Conservation (phyloP, 2,329 filamentous ascomycete genomes). For the Verticillium alfalfae region DNA sequence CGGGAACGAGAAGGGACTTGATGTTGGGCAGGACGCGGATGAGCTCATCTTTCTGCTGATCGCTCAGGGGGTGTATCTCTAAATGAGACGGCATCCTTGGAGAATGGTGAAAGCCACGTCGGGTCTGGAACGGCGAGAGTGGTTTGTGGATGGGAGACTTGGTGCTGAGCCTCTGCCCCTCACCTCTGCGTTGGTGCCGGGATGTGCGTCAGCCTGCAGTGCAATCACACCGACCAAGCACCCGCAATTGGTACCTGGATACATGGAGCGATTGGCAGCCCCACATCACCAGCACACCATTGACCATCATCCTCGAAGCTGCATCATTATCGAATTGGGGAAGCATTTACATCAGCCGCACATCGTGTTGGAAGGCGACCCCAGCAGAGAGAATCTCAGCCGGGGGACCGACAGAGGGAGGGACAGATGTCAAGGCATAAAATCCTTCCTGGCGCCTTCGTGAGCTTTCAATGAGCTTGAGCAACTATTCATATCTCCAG, state of each 20-base stretch:
- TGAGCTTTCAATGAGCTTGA: neutral
- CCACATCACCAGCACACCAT: too few species aligned
- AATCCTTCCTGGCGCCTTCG: neutral
- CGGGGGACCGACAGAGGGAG: neutral
- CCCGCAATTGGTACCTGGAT: neutral
- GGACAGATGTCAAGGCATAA: neutral
- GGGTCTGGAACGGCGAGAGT: too few species aligned
- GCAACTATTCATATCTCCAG: neutral
- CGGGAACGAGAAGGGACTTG: too few species aligned
- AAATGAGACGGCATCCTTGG: too few species aligned
- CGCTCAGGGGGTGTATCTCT: too few species aligned
- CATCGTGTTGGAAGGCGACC: neutral
- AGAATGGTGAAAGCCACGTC: too few species aligned
- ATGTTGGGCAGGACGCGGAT: too few species aligned
- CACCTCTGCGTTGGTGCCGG: too few species aligned
- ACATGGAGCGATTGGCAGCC: neutral
- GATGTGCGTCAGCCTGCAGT: too few species aligned
- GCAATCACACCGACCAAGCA: neutral
- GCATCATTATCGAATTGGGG: neutral
- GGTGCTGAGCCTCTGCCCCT: too few species aligned
- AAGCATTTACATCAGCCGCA: neutral
- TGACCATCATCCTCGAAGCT: neutral
- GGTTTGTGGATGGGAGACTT: too few species aligned
- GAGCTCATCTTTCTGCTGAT: too few species aligned
- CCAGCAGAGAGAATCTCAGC: neutral